Conservation (phyloP, 2,329 filamentous ascomycete species). For the Clonostachys sp. region DNA sequence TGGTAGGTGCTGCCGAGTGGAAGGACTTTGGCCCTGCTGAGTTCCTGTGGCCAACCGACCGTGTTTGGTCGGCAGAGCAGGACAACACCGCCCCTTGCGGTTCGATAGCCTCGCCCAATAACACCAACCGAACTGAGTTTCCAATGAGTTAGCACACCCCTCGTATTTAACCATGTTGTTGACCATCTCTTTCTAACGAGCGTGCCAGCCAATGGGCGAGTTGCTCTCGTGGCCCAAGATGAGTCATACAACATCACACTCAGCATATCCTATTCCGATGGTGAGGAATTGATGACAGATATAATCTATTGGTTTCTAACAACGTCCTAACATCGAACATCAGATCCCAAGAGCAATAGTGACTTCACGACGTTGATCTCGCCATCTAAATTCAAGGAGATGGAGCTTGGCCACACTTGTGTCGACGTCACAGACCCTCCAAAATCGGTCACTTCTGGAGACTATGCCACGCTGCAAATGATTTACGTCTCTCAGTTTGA, state of each 20-base stretch:
- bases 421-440: constrained; percentile 27
- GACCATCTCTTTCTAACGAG: too few relatives aligned
- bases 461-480: constrained; percentile 43
- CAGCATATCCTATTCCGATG: constrained; percentile 44
- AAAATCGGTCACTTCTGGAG: constrained; percentile 24
- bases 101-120: constrained; percentile 32
- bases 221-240: constrained; percentile 52
- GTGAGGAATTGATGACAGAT: constrained; percentile 21
- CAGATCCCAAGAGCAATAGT: constrained; percentile 30
- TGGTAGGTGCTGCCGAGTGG: neutral
- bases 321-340: neutral
- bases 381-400: constrained; percentile 23
- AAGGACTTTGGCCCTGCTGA: constrained; percentile 46
- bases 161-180: too few relatives aligned
- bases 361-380: constrained; percentile 34
- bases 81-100: constrained; percentile 57
- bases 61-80: constrained; percentile 45
- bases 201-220: constrained; percentile 41
- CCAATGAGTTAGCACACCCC: constrained; percentile 32
- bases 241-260: constrained; percentile 51
- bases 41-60: constrained; percentile 57
- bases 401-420: constrained; percentile 41
- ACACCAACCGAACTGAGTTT: constrained; percentile 46
- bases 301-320: too few relatives aligned
- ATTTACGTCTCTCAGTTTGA: constrained; percentile 39